Base-by-base conservation (phyloP, 768 basidiomycete genomes). In the Mycena maculata region DNA sequence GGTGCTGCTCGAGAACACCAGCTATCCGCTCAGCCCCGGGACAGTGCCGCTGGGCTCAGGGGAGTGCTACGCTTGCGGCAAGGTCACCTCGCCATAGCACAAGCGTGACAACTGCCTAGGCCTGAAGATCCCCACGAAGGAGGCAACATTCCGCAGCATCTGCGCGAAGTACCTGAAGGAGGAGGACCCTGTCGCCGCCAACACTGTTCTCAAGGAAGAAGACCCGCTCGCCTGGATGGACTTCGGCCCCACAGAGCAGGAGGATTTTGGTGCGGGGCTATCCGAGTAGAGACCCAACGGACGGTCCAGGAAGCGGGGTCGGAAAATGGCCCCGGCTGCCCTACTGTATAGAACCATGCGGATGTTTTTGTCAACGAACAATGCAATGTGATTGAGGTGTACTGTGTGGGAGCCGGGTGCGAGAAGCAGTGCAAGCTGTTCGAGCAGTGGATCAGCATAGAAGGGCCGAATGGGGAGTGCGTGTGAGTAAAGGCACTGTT, bases 251-350 rank as follows among this genome's bases (percentile, higher is more conserved):
- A 74, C 73, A 69, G 74, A 73, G n/a, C n/a, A n/a, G 31, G 54
- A 41, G 66, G 66, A 38, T 68, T 68, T 68, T 67, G 72, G 23
- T 42, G 65, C 67, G 48, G 76, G 75, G 73, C n/a, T n/a, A n/a
- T n/a, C n/a, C n/a, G n/a, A n/a, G n/a, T n/a, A n/a, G n/a, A n/a
- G n/a, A n/a, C n/a, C 62, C 60, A 67, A n/a, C 39, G 60, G 36
- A 27, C 50, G 52, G 33, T 59, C 53, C 53, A 41, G 27, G 44
- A 28, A 2, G 22, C 52, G 10, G 45, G 71, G 63, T 49, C 56
- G 55, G 27, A 41, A 4, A n/a, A 47, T n/a, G 5, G 25, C 54
- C 50, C 60, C 48, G 57, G 62, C 27, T 48, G 68, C 74, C 69
- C 23, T 22, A 15, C n/a, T 5, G 22, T 60, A 55, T 49, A 63